Base-by-base conservation (phyloP, 805 yeast genomes). In the Dipodascus albidus region DNA sequence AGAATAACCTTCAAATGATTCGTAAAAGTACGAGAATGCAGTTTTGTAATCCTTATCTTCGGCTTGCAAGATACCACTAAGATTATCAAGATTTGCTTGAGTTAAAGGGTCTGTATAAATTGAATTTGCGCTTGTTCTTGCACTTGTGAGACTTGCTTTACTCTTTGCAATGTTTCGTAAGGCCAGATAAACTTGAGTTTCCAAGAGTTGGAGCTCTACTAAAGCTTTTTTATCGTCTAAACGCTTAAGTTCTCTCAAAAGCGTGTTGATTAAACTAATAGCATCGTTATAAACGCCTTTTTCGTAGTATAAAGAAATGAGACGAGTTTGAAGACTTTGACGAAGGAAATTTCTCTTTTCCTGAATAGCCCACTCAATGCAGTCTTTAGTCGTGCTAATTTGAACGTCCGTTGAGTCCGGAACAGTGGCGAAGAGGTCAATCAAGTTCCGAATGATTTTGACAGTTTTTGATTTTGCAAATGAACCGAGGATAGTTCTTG, bases 31-130 rank as follows among this genome's bases (percentile, higher is more conserved):
- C 3, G 97, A 89, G 65, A 78, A 93, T 11, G 98, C 96, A 9
- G 99, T 93, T 66, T 87, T 86, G 72, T 87, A 95, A 69, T 93
- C 99, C 67, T 87, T 87, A 63, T 93, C 98, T 70, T 93, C 97
- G 41, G 97, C 96, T 71, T 91, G 95, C 58, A 93, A 77, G 53
- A 91, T 82, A 61, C 99, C 99, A 66, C 95, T 83, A 83, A 91
- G 89, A 71, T 87, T 79, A 67, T 93, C 99, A 53, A 93, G 77
- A 65, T 89, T 96, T 1, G 98, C 98, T 70, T 93, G 96, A 61
- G 85, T 77, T 51, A 82, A 74, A n/a, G 97, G 86, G 8, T 98
- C 96, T 63, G 96, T 87, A 72, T 90, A 95, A 52, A 93, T 87
- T 21, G 97, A 79, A 68, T 93, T 95, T n/a, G 99, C 99, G 2